A percentile compares a stretch with the other conserved stretches of the same genome.
Conservation (phyloP, 192 early-diverging fungal genomes). For the Backusella westeae region DNA sequence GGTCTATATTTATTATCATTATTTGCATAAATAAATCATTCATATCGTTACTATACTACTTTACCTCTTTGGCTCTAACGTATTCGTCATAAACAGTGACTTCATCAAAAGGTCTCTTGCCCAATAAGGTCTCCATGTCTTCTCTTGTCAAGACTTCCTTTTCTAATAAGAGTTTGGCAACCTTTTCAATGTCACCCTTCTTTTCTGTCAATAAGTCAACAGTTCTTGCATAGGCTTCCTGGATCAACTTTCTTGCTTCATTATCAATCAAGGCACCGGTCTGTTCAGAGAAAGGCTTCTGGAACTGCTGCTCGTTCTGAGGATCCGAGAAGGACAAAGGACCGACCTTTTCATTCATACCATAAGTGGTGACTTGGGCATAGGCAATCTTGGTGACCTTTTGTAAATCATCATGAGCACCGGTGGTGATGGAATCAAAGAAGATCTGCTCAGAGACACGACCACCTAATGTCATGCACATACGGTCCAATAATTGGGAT, state of each 20-base stretch:
- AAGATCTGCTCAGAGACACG: conserved; percentile 91
- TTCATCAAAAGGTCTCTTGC: conserved; percentile 79
- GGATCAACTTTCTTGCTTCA: conserved; percentile 86
- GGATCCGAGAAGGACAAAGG: conserved; percentile 79
- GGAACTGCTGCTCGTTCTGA: conserved; percentile 75
- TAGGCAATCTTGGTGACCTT: conserved; percentile 98
- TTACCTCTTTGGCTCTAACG: conserved; percentile 36
- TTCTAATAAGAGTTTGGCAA: conserved; percentile 87
- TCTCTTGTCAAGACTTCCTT: conserved; percentile 97
- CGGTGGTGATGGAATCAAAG: conserved; percentile 92
- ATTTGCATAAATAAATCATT: neutral
- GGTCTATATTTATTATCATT: neutral
- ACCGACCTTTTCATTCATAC: conserved; percentile 90
- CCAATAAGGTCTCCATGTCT: conserved; percentile 91
- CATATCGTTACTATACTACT: neutral
- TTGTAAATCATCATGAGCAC: conserved; percentile 96
- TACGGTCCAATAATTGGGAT: conserved; percentile 85
- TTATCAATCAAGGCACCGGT: conserved; percentile 94
- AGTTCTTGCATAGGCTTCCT: conserved; percentile 81
- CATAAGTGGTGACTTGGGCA: conserved; percentile 90
- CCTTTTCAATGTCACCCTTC: conserved; percentile 85
- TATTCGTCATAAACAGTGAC: conserved; percentile 71
- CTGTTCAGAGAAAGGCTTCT: conserved; percentile 95
- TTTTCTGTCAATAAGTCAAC: conserved; percentile 80
- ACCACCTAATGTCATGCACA: conserved; percentile 88